These are phyloP conservation scores for Viola odorata DNA, from an alignment of 345 rosid species.

Conservation along the genomic window DNA sequence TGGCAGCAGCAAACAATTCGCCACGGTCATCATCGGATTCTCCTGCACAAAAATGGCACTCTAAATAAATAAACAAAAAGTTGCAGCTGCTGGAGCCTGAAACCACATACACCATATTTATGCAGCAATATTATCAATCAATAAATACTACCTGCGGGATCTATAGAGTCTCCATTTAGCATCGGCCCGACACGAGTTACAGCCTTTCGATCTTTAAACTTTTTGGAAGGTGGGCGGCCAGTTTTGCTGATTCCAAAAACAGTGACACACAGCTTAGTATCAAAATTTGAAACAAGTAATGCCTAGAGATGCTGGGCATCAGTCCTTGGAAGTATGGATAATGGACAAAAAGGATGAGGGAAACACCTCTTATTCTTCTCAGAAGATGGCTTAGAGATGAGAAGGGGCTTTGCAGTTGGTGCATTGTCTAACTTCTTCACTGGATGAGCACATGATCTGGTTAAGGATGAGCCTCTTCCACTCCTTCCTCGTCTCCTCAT, in stretches of 20 bases:
- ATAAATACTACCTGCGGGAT: slow-evolving; percentile 51
- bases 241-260: slow-evolving; percentile 55
- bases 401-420: slow-evolving; percentile 56
- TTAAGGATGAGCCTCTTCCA: slow-evolving; percentile 48
- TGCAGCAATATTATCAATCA: neutral
- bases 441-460: slow-evolving; percentile 49
- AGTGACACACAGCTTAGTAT: slow-evolving; percentile 3
- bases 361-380: slow-evolving; percentile 73
- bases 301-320: neutral
- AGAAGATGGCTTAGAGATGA: slow-evolving; percentile 44
- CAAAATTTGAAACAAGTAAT: neutral
- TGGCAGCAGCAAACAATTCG: slow-evolving; percentile 78
- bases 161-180: slow-evolving; percentile 43
- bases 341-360: neutral
- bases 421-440: slow-evolving; percentile 50
- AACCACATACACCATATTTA: too few species aligned
- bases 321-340: neutral
- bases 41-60: slow-evolving; percentile 40
- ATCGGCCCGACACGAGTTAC: slow-evolving; percentile 44
- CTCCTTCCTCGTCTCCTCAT: slow-evolving; percentile 73
- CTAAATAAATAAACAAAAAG: neutral
- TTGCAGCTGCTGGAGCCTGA: too few species aligned
- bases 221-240: slow-evolving; percentile 81
- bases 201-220: slow-evolving; percentile 74
- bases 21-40: slow-evolving; percentile 82